Percentiles rank a stretch among this genome's conserved stretches.
Evolutionary conservation across 2,329 filamentous ascomycete species (phyloP).

Genomic region (Pseudovirgaria hyperparasitica): DNA sequence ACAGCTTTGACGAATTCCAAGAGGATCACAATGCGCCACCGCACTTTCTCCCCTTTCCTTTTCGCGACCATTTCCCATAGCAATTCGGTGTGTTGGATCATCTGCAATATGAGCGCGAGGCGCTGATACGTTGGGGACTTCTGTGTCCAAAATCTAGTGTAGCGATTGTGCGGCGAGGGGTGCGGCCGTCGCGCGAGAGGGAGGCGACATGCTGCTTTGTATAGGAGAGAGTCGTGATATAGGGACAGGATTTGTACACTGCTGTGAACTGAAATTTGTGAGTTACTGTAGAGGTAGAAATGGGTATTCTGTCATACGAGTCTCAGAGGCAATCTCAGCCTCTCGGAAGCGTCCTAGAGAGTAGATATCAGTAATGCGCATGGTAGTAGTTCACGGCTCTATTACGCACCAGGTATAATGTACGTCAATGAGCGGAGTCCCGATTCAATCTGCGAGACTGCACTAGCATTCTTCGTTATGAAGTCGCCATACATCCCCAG

Average conservation of each 20-base stretch:
- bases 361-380: conserved; percentile 11
- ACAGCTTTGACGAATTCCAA: conserved; percentile 79
- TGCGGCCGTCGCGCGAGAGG: conserved; percentile 38
- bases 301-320: conserved; percentile 48
- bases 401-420: conserved; percentile 64
- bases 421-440: conserved; percentile 87
- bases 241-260: conserved; percentile 80
- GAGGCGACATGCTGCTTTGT: conserved; percentile 47
- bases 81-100: conserved; percentile 88
- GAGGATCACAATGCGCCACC: conserved; percentile 78
- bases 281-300: no score
- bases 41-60: conserved; percentile 62
- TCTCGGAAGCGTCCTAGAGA: conserved; percentile 67
- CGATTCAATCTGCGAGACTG: conserved; percentile 91
- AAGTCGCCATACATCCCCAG: conserved; percentile 71
- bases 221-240: conserved; percentile 82
- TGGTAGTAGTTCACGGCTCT: background rate
- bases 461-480: conserved; percentile 86
- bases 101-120: conserved; percentile 70
- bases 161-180: conserved; percentile 47
- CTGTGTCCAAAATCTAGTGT: conserved; percentile 50
- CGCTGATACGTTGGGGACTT: conserved; percentile 61
- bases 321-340: conserved; percentile 90
- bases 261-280: conserved; percentile 51
- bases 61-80: conserved; percentile 97